phyloP scores from a whole-genome alignment of 257 asterid species.

The Paulownia fortunei region DNA sequence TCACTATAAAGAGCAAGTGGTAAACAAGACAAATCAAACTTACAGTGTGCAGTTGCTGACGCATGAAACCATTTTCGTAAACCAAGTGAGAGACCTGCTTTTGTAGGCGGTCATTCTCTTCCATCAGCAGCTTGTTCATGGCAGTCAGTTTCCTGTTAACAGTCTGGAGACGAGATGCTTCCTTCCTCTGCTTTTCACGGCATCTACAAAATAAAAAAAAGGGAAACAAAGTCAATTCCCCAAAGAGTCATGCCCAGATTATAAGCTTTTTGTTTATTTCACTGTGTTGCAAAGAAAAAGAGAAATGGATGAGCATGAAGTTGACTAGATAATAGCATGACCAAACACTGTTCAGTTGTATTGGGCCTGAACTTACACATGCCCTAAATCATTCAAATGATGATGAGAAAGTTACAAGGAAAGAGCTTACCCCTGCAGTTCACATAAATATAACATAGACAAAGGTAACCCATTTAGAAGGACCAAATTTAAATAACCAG shows the following conservation, averaged over 20 bases:
- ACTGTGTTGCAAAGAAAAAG: not conserved
- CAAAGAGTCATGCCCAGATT: not conserved
- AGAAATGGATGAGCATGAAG: not conserved
- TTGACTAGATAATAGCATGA: not conserved
- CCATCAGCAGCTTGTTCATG: constrained; percentile 87
- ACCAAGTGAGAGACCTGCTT: constrained; percentile 83
- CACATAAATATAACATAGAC: not conserved
- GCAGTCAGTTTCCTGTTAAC: constrained; percentile 82
- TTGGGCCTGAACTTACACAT: not conserved
- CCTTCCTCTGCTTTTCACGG: constrained; percentile 87
- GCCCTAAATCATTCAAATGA: not conserved
- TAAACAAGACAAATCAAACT: constrained; percentile 26
- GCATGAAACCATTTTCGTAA: constrained; percentile 77
- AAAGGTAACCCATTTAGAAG: not conserved
- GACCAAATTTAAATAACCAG: not conserved
- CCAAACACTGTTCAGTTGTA: not conserved
- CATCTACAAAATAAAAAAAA: constrained; percentile 51
- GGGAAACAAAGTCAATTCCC: not conserved
- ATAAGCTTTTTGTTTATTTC: not conserved
- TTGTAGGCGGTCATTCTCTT: constrained; percentile 87
- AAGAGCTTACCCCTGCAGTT: too few species aligned
- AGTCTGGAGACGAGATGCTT: constrained; percentile 77
- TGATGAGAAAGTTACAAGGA: not conserved
- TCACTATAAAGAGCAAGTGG: not conserved
- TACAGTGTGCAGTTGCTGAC: constrained; percentile 67